phyloP scores from a whole-genome alignment of 768 basidiomycete species.

The Naganishia friedmannii region DNA sequence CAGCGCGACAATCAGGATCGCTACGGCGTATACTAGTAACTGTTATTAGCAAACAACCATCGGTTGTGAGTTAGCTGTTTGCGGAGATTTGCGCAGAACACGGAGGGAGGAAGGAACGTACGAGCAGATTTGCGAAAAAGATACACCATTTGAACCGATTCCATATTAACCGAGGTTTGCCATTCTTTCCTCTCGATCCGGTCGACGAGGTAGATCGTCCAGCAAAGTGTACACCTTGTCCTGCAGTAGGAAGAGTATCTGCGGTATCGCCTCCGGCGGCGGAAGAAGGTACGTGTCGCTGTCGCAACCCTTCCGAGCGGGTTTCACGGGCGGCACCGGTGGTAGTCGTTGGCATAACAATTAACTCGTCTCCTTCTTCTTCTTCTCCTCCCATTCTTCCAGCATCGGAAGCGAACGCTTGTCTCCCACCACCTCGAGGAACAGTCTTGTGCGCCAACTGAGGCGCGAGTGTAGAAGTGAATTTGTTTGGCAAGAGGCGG shows the following conservation, averaged over 20 bases:
- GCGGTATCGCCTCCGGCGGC: neutral
- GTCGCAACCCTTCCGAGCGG: neutral
- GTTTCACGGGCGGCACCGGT: neutral
- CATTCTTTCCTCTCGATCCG: conserved; percentile 54
- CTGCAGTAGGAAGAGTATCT: neutral
- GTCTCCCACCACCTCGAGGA: neutral
- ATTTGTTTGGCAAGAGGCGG: neutral
- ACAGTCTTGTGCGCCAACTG: conserved; percentile 17
- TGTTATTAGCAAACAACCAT: conserved; percentile 37
- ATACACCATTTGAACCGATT: conserved; percentile 80
- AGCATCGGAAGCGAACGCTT: conserved; percentile 50
- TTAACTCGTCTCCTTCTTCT: conserved; percentile 62
- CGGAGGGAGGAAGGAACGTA: conserved; percentile 46
- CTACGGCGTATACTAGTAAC: conserved; percentile 64
- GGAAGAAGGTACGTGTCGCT: conserved; percentile 10
- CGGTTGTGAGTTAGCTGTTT: neutral
- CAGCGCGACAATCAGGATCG: conserved; percentile 64
- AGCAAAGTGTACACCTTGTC: too few relatives aligned
- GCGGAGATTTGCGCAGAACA: neutral
- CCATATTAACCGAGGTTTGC: conserved; percentile 62
- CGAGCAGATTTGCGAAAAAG: conserved; percentile 64
- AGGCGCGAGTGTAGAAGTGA: neutral
- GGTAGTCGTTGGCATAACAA: neutral
- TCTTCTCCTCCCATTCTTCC: conserved; percentile 58
- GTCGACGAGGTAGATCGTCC: too few relatives aligned